phyloP scores from a whole-genome alignment of 2,329 filamentous ascomycete species.

The Cercospora sp. region DNA sequence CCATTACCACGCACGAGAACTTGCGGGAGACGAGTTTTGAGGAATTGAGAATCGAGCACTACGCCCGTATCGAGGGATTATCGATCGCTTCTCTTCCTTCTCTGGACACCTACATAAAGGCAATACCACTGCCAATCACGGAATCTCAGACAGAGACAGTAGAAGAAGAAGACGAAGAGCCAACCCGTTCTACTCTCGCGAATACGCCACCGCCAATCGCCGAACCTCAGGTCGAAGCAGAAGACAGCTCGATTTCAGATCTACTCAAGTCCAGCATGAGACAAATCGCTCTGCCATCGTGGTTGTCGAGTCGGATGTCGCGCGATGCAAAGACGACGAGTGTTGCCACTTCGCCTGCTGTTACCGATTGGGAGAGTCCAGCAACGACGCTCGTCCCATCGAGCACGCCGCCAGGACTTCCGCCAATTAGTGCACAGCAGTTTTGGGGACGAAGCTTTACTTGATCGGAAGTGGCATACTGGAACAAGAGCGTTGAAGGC shows the following conservation, averaged over 20 bases:
- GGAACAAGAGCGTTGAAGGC: neutral
- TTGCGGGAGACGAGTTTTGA: constrained; percentile 4
- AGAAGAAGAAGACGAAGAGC: no score
- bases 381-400: neutral
- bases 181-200: no score
- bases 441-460: neutral
- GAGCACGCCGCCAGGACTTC: neutral
- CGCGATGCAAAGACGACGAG: neutral
- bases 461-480: neutral
- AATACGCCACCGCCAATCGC: no score
- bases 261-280: neutral
- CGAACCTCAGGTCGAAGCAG: neutral
- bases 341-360: neutral
- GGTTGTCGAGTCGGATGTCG: constrained; percentile 9
- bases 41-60: constrained; percentile 5
- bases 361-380: neutral
- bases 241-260: neutral
- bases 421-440: neutral
- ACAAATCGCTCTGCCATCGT: constrained; percentile 1
- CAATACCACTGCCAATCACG: neutral
- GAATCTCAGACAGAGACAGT: no score
- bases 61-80: neutral
- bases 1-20: neutral
- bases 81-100: neutral
- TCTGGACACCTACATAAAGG: neutral